These are phyloP conservation scores for Phytophthora podocarpi DNA, from an alignment of 352 stramenopile genomes.

Conservation along the genomic window DNA sequence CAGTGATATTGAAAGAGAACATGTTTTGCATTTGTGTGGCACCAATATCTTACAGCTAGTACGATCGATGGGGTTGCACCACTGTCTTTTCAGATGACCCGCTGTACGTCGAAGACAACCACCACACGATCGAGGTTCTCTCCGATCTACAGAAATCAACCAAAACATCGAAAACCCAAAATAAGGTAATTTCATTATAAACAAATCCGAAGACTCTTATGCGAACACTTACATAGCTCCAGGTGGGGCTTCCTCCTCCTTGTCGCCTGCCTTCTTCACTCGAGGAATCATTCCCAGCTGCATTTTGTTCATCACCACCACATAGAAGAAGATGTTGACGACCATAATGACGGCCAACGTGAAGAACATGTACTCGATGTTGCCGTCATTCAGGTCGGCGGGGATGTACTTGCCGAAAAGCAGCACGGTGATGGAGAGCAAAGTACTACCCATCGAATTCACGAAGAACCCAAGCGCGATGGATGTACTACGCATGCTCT, in stretches of 20 bases:
- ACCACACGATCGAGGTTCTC: not conserved
- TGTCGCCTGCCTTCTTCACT: conserved; percentile 3
- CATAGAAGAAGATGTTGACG: conserved; percentile 39
- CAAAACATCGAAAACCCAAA: not conserved
- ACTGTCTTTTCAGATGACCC: too few relatives aligned
- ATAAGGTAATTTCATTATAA: not conserved
- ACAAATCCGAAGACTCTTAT: conserved; percentile 1
- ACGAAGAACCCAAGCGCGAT: conserved; percentile 49
- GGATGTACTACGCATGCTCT: conserved; percentile 39
- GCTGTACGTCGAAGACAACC: not conserved
- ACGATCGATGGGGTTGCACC: too few relatives aligned
- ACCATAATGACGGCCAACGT: conserved; percentile 39
- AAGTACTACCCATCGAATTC: conserved; percentile 57
- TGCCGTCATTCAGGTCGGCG: conserved; percentile 26
- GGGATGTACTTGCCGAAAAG: conserved; percentile 64
- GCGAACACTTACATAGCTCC: conserved; percentile 4
- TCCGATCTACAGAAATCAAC: conserved; percentile 6
- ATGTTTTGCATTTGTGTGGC: too few relatives aligned
- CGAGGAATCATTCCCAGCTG: conserved; percentile 34
- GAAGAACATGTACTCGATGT: conserved; percentile 53
- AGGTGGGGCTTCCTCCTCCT: conserved; percentile 10
- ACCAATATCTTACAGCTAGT: too few relatives aligned
- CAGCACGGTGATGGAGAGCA: conserved; percentile 65
- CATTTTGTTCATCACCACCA: conserved; percentile 41
- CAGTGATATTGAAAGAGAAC: too few relatives aligned